phyloP scores from a whole-genome alignment of 805 yeast species.

The Cyberlindnera misumaiensis region DNA sequence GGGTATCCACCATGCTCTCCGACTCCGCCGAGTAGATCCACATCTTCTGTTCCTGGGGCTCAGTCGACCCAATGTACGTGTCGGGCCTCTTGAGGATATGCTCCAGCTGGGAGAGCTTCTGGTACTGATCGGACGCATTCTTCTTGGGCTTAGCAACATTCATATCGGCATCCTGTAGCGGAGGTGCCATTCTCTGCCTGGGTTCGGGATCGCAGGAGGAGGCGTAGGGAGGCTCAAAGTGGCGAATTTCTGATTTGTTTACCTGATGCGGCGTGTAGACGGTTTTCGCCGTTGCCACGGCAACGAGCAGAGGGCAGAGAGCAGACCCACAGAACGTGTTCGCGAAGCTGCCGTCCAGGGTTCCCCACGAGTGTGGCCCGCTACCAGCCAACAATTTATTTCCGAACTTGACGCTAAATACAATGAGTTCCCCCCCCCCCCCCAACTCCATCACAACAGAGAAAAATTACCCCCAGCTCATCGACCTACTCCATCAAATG shows the following conservation, averaged over 20 bases:
- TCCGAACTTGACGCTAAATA: too few relatives aligned
- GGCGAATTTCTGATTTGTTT: too few relatives aligned
- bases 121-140: constrained; percentile 69
- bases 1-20: constrained; percentile 49
- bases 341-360: too few relatives aligned
- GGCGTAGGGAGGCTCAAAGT: too few relatives aligned
- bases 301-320: too few relatives aligned
- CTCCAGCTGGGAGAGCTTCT: constrained; percentile 88
- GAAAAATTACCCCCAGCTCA: background rate
- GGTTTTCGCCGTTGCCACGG: too few relatives aligned
- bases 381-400: too few relatives aligned
- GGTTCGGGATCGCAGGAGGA: too few relatives aligned
- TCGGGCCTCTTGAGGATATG: constrained; percentile 97
- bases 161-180: constrained; percentile 8
- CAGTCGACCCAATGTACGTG: constrained; percentile 94
- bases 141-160: constrained; percentile 27
- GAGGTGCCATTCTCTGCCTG: constrained; percentile 10
- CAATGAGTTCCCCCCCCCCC: background rate
- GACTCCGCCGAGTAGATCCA: constrained; percentile 77
- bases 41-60: constrained; percentile 67
- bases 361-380: too few relatives aligned
- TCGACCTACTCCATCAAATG: too few relatives aligned
- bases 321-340: too few relatives aligned
- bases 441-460: background rate
- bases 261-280: too few relatives aligned